Conservation (phyloP, 2,329 filamentous ascomycete genomes). For the Diaporthe capsici region DNA sequence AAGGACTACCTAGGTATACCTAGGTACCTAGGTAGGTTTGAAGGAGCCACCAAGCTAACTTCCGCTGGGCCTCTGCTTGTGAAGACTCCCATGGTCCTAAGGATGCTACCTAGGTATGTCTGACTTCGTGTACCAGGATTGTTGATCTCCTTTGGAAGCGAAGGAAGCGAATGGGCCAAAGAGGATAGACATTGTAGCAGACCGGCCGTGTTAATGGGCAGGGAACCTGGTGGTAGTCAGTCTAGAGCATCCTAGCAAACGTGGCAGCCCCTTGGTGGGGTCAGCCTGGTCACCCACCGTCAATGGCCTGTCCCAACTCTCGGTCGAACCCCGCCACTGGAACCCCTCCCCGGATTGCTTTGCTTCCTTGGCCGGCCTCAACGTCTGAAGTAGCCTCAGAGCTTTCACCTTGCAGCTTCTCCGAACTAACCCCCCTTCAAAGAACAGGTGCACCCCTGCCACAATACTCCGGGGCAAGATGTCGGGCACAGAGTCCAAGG, state of each 20-base stretch:
- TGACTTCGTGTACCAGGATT: too few relatives aligned
- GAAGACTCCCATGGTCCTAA: background rate
- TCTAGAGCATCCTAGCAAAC: background rate
- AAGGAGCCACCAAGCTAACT: background rate
- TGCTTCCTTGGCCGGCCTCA: background rate
- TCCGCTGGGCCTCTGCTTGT: background rate
- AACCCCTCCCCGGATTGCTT: background rate
- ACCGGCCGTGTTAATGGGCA: background rate
- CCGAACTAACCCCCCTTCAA: background rate
- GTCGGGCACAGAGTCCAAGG: slow-evolving; percentile 74
- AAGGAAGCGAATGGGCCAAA: too few relatives aligned
- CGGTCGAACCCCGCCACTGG: background rate
- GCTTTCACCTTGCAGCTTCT: background rate
- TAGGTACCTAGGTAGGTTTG: background rate
- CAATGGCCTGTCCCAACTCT: background rate
- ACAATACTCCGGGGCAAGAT: slow-evolving; percentile 48
- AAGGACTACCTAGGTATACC: background rate
- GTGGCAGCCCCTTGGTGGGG: slow-evolving; percentile 3
- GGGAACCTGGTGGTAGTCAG: background rate
- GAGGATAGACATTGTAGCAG: too few relatives aligned
- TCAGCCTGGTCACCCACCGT: background rate
- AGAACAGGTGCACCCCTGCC: background rate
- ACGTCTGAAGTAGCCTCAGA: background rate
- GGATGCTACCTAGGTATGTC: background rate
- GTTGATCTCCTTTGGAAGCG: too few relatives aligned